phyloP scores from a whole-genome alignment of 1,139 yeast genomes.

The Saccharomyces hybrid region DNA sequence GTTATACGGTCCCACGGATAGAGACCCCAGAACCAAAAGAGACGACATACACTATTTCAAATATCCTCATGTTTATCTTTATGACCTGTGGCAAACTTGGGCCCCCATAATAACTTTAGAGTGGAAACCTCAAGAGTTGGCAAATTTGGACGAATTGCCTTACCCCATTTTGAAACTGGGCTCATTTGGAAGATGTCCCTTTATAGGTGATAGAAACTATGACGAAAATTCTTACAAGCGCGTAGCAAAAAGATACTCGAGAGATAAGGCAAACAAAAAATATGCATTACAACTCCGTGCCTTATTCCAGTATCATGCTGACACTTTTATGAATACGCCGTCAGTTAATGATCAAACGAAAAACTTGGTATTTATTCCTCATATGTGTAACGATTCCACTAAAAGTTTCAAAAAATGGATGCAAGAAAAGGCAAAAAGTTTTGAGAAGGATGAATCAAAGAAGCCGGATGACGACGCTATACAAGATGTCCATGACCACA shows the following conservation, averaged over 20 bases:
- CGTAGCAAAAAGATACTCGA: constrained; percentile 26
- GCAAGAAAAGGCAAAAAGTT: constrained; percentile 3
- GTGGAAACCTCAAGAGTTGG: constrained; percentile 44
- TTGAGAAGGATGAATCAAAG: background rate
- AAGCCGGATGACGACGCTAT: background rate
- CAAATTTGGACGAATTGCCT: constrained; percentile 29
- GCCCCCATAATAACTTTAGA: constrained; percentile 81
- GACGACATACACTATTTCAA: constrained; percentile 81
- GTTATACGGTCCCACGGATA: constrained; percentile 76
- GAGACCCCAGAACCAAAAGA: constrained; percentile 77
- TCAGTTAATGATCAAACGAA: constrained; percentile 7
- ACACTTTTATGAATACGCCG: constrained; percentile 2
- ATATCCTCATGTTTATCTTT: constrained; percentile 67
- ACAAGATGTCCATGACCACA: background rate
- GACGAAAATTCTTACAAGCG: constrained; percentile 27
- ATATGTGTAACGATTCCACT: constrained; percentile 19
- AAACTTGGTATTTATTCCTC: constrained; percentile 19
- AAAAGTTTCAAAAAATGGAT: constrained; percentile 16
- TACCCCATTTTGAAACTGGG: constrained; percentile 42
- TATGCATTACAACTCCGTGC: constrained; percentile 28
- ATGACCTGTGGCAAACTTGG: constrained; percentile 70
- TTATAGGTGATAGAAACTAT: constrained; percentile 41
- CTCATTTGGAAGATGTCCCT: constrained; percentile 67
- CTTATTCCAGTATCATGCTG: constrained; percentile 27
- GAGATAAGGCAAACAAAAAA: constrained; percentile 27